Percentiles rank a stretch among this genome's conserved stretches.
phyloP scores from a whole-genome alignment of 768 basidiomycete species.

The Kwoniella botswanensis region DNA sequence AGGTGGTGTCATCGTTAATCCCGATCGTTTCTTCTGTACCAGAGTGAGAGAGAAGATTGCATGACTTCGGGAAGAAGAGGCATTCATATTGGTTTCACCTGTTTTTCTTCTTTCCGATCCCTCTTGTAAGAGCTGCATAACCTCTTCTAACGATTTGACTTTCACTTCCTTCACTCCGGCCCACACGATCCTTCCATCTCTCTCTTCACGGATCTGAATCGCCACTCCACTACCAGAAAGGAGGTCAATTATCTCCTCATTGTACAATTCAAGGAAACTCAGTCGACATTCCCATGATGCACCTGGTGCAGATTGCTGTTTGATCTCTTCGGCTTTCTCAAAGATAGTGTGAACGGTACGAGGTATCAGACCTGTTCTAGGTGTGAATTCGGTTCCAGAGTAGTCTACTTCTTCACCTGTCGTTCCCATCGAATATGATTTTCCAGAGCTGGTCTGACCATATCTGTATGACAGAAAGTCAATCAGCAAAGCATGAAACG shows the following conservation, averaged over 20 bases:
- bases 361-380: constrained; percentile 87
- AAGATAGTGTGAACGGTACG: constrained; percentile 91
- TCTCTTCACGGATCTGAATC: constrained; percentile 95
- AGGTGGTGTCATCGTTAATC: constrained; percentile 14
- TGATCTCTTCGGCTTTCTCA: constrained; percentile 72
- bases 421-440: constrained; percentile 98
- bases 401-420: constrained; percentile 82
- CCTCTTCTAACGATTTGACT: constrained; percentile 81
- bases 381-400: constrained; percentile 41
- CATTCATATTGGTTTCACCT: constrained; percentile 98
- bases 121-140: constrained; percentile 91
- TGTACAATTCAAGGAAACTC: constrained; percentile 97
- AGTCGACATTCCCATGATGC: constrained; percentile 68
- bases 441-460: constrained; percentile 95
- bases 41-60: constrained; percentile 97
- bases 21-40: constrained; percentile 74
- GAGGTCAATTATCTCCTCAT: constrained; percentile 97
- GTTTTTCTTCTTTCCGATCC: constrained; percentile 91
- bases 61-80: constrained; percentile 95
- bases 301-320: constrained; percentile 68
- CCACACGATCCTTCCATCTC: constrained; percentile 96
- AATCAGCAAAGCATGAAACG: constrained; percentile 1
- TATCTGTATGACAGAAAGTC: constrained; percentile 58
- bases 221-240: constrained; percentile 79
- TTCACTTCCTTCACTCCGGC: constrained; percentile 89